These are phyloP conservation scores for Pseudohyphozyma bogoriensis DNA, from an alignment of 768 basidiomycete species.

Conservation along the genomic window DNA sequence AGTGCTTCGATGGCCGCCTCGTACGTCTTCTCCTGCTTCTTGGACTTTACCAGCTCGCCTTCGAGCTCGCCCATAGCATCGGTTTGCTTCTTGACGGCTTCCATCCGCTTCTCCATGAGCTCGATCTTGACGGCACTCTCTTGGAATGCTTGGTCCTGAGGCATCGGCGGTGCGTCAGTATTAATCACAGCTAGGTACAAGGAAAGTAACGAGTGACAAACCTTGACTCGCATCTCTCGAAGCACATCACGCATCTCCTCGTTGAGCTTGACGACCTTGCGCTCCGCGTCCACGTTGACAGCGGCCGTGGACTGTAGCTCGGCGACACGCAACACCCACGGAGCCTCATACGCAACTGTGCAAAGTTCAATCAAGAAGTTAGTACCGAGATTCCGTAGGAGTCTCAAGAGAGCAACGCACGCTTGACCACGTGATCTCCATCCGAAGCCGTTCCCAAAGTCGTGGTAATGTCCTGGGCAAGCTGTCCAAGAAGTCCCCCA, in stretches of 20 bases:
- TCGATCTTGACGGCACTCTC: constrained; percentile 87
- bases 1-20: constrained; percentile 90
- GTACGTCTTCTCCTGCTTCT: constrained; percentile 79
- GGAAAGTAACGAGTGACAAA: constrained; percentile 17
- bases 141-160: constrained; percentile 79
- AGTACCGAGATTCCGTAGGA: neutral
- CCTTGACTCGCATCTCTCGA: constrained; percentile 60
- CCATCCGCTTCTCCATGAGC: constrained; percentile 85
- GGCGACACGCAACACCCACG: constrained; percentile 73
- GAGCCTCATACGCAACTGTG: constrained; percentile 51
- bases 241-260: constrained; percentile 84
- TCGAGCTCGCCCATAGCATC: constrained; percentile 76
- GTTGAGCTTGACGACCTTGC: constrained; percentile 69
- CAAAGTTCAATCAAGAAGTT: neutral
- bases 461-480: constrained; percentile 60
- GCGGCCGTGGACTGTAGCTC: constrained; percentile 74
- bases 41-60: constrained; percentile 61
- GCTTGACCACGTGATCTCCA: constrained; percentile 62
- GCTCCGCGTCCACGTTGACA: constrained; percentile 83
- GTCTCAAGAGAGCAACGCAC: constrained; percentile 44
- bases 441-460: constrained; percentile 65
- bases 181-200: neutral
- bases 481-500: constrained; percentile 48
- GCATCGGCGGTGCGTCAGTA: neutral
- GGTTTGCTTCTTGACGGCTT: constrained; percentile 70